These are phyloP conservation scores for Wickerhamiella galacta DNA, from an alignment of 805 yeast species.

Conservation along the genomic window DNA sequence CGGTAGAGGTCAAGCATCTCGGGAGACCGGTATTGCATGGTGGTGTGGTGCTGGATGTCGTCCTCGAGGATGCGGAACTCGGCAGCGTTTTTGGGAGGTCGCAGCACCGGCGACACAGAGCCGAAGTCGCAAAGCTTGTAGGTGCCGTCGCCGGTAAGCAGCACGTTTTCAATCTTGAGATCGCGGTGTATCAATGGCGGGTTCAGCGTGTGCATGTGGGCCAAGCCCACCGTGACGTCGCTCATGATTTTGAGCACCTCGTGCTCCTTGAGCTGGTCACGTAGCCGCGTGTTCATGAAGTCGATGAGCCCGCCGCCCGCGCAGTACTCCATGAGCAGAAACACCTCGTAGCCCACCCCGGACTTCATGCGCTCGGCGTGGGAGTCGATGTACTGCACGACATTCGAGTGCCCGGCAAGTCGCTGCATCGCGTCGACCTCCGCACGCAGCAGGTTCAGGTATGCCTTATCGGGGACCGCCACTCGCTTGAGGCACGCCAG, in stretches of 20 bases:
- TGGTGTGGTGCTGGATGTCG: constrained; percentile 78
- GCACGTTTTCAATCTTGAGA: constrained; percentile 84
- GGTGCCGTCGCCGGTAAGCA: constrained; percentile 46
- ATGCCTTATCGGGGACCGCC: constrained; percentile 81
- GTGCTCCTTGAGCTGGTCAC: constrained; percentile 55
- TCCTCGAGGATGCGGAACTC: constrained; percentile 65
- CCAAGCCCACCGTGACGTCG: constrained; percentile 64
- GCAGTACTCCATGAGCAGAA: constrained; percentile 85
- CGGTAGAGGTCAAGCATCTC: constrained; percentile 87
- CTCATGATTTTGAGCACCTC: constrained; percentile 73
- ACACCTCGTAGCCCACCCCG: constrained; percentile 54
- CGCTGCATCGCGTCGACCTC: constrained; percentile 97
- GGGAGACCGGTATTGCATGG: constrained; percentile 90
- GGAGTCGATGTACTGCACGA: constrained; percentile 85
- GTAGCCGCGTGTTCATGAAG: constrained; percentile 73
- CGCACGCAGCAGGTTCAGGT: constrained; percentile 66
- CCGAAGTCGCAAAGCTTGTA: constrained; percentile 92
- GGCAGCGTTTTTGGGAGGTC: constrained; percentile 59
- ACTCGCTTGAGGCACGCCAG: constrained; percentile 81
- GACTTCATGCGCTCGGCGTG: constrained; percentile 63
- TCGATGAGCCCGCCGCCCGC: constrained; percentile 70
- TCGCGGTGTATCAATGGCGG: constrained; percentile 78
- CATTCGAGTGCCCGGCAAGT: constrained; percentile 54
- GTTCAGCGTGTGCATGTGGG: constrained; percentile 61
- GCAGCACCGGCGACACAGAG: constrained; percentile 52